These are phyloP conservation scores for Cucurbita maxima DNA, from an alignment of 306 rosid genomes.

Conservation along the genomic window DNA sequence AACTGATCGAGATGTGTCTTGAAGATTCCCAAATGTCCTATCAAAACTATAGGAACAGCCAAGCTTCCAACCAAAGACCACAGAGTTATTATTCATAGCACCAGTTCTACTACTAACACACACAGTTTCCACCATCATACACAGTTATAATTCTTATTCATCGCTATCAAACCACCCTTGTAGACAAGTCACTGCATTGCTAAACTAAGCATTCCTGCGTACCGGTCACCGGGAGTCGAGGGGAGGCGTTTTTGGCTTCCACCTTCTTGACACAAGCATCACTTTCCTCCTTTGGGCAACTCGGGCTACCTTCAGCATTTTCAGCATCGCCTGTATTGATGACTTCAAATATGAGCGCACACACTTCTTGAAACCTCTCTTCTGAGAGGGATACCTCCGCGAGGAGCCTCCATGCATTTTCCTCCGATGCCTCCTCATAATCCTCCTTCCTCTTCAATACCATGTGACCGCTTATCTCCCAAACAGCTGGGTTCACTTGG, in stretches of 20 bases:
- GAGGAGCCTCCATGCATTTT: constrained; percentile 85
- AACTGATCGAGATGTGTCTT: no score
- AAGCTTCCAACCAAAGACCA: not conserved
- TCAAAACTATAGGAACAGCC: not conserved
- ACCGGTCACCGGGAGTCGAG: constrained; percentile 29
- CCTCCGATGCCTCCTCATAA: constrained; percentile 83
- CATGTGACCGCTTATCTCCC: constrained; percentile 98
- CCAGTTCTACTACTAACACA: not conserved
- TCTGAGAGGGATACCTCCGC: constrained; percentile 88
- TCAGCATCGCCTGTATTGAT: constrained; percentile 19
- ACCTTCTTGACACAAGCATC: constrained; percentile 16
- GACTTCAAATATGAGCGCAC: constrained; percentile 54
- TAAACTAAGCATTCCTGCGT: constrained; percentile 60
- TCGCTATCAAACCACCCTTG: not conserved
- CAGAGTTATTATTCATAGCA: not conserved
- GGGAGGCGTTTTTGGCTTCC: constrained; percentile 17
- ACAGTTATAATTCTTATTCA: not conserved
- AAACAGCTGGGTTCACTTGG: constrained; percentile 97
- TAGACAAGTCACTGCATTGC: constrained; percentile 4
- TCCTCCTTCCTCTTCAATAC: constrained; percentile 85
- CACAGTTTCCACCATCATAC: not conserved
- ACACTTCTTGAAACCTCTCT: constrained; percentile 78
- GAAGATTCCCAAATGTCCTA: not conserved
- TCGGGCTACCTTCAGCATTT: not conserved
- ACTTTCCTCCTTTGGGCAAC: not conserved